phyloP scores from a whole-genome alignment of 352 stramenopile genomes.

The Pythium aphanidermatum region DNA sequence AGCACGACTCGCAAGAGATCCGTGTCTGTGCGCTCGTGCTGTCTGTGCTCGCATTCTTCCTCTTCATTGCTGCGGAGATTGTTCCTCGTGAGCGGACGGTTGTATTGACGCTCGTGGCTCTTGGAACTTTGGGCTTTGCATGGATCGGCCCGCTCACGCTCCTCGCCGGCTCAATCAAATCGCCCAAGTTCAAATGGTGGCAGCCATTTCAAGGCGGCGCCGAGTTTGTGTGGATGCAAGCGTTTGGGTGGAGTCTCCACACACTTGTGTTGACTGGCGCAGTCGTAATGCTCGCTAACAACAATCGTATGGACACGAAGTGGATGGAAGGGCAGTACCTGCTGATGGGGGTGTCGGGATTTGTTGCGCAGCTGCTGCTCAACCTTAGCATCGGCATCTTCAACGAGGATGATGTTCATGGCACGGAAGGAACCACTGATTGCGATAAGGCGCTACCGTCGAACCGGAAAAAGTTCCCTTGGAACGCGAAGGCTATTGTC shows the following conservation, averaged over 20 bases:
- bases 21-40: conserved; percentile 47
- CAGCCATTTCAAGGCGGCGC: conserved; percentile 47
- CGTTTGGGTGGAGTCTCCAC: conserved; percentile 48
- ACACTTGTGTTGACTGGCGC: conserved; percentile 36
- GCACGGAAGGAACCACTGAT: not conserved
- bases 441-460: not conserved
- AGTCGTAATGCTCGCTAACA: conserved; percentile 42
- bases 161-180: conserved; percentile 37
- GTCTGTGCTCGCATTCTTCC: conserved; percentile 45
- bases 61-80: conserved; percentile 53
- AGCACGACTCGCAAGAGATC: conserved; percentile 45
- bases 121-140: conserved; percentile 42
- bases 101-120: conserved; percentile 37
- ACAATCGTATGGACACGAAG: conserved; percentile 22
- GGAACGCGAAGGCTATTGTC: conserved; percentile 43
- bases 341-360: conserved; percentile 39
- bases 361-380: conserved; percentile 47
- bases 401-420: conserved; percentile 14
- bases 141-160: conserved; percentile 55
- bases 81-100: conserved; percentile 27
- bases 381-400: conserved; percentile 54
- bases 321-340: conserved; percentile 52
- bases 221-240: conserved; percentile 63
- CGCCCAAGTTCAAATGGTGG: conserved; percentile 47
- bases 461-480: conserved; percentile 17